phyloP scores from a whole-genome alignment of 2,329 filamentous ascomycete genomes.

The Aspergillus calidoustus region DNA sequence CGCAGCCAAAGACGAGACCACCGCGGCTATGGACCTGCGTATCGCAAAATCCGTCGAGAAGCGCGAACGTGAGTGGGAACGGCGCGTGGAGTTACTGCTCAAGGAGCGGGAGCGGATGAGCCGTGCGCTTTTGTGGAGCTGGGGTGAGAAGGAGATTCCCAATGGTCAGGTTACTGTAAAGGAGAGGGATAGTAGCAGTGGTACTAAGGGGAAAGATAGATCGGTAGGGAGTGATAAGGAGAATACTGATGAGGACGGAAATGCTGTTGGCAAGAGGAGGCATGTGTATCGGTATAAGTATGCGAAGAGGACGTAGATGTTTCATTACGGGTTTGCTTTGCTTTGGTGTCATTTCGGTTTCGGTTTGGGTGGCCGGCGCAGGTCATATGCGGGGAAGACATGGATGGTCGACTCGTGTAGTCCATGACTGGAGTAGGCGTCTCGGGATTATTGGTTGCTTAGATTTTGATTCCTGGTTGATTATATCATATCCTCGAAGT shows the following conservation, averaged over 20 bases:
- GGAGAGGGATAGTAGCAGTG: slow-evolving; percentile 16
- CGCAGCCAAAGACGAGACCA: slow-evolving; percentile 46
- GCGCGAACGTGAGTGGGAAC: slow-evolving; percentile 50
- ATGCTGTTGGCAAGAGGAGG: slow-evolving; percentile 30
- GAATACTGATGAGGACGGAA: slow-evolving; percentile 29
- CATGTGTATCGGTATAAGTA: slow-evolving; percentile 48
- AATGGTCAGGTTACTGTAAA: slow-evolving; percentile 26
- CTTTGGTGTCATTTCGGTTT: neutral
- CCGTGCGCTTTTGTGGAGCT: slow-evolving; percentile 44
- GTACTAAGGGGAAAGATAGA: neutral
- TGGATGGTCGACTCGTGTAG: neutral
- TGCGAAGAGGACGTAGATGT: slow-evolving; percentile 19
- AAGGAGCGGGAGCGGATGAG: slow-evolving; percentile 55
- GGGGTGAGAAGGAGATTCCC: slow-evolving; percentile 47
- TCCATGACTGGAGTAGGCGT: neutral
- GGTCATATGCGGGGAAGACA: neutral
- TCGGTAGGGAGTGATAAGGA: slow-evolving; percentile 26
- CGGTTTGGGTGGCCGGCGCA: neutral
- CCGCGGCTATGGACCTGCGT: slow-evolving; percentile 44
- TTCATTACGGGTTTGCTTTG: neutral
- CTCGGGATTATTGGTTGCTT: neutral
- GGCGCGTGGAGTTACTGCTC: slow-evolving; percentile 50
- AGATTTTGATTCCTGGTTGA: neutral
- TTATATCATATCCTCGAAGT: neutral
- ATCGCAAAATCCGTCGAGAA: slow-evolving; percentile 47